Evolutionary conservation across 441 rosid species (phyloP), one percentile per base, ranked within the genome.

Genomic region (Raphanus hybrid): DNA sequence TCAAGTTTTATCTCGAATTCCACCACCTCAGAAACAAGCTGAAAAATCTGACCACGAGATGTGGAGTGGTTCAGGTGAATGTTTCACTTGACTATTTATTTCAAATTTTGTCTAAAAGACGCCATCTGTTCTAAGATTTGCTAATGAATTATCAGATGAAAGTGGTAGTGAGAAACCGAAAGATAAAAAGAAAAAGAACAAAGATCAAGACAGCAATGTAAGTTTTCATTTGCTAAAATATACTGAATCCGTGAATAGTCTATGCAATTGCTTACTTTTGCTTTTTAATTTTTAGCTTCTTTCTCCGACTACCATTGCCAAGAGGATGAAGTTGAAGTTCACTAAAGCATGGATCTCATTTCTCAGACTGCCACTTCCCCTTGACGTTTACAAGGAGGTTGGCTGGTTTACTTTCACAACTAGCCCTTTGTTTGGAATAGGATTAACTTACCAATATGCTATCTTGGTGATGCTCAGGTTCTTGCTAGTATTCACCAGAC

Each of bases 321-420:
- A 86, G 83, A 92, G 85, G 87, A 91, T 91, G 88, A 94, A 91
- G 85, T 52, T 88, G 58, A 92, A 91, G 82, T 92, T 94, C 76
- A 92, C 91, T 3, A 92, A 91, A 83, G 92, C 96, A 12, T 92
- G 99, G 98, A 84, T 89, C 78, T 81, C 93, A 27, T 91, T 94
- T 88, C 93, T 92, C 73, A 88, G 91, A 84, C 83, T 92, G 57
- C 96, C 91, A 8, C 94, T 94, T 64, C 94, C 97, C 8, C 78
- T 90, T 75, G 91, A 89, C 77, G 84, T 95, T 34, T 95, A 92
- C 87, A 95, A 92, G 84, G 96, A 95, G 93, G 99, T 92, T 80
- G 75, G 69, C 37, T 77, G n/a, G 11, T 63, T 59, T 55, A 60
- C 18, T 60, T 43, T 73, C 66, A 50, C 41, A 58, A 63, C 27